Percentiles rank a stretch among this genome's conserved stretches.
Evolutionary conservation across 1,139 yeast species (phyloP).

Genomic region (Geotrichum phurueaensis): DNA sequence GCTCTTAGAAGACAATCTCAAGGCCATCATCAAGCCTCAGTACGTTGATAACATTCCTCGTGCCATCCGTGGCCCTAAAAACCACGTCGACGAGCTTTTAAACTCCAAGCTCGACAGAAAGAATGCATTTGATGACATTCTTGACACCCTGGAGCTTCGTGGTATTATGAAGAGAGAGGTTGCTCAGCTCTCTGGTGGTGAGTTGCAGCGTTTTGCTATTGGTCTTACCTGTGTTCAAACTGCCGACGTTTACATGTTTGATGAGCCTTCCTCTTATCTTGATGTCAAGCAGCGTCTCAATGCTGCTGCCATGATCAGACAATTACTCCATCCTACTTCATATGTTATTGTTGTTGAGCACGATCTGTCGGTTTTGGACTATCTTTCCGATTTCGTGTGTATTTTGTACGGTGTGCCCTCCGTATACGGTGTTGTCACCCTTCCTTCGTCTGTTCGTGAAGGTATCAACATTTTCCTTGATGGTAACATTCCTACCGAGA

Average conservation of each 20-base stretch:
- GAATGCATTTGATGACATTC: conserved; percentile 54
- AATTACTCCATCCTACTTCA: conserved; percentile 69
- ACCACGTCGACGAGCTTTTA: conserved; percentile 79
- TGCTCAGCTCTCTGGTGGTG: conserved; percentile 91
- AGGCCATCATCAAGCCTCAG: conserved; percentile 95
- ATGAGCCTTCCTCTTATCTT: conserved; percentile 95
- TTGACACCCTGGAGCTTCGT: conserved; percentile 64
- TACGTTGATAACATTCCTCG: conserved; percentile 95
- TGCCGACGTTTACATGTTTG: conserved; percentile 97
- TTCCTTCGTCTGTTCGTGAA: conserved; percentile 95
- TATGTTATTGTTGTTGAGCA: conserved; percentile 93
- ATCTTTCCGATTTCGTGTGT: conserved; percentile 92
- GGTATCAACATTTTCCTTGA: conserved; percentile 97
- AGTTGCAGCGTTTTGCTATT: conserved; percentile 94
- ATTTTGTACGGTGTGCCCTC: conserved; percentile 96
- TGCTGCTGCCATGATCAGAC: conserved; percentile 91
- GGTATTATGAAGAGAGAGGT: conserved; percentile 80
- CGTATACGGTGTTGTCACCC: conserved; percentile 94
- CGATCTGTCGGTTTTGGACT: conserved; percentile 94
- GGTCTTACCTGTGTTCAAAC: conserved; percentile 94
- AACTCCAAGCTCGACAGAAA: conserved; percentile 67
- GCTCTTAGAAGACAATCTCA: conserved; percentile 85
- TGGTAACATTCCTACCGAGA: conserved; percentile 96
- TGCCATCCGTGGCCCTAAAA: conserved; percentile 86
- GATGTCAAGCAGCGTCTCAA: conserved; percentile 98